Evolutionary conservation across 306 rosid species (phyloP), one percentile per base, ranked within the genome.

Genomic region (Inga laurina): DNA sequence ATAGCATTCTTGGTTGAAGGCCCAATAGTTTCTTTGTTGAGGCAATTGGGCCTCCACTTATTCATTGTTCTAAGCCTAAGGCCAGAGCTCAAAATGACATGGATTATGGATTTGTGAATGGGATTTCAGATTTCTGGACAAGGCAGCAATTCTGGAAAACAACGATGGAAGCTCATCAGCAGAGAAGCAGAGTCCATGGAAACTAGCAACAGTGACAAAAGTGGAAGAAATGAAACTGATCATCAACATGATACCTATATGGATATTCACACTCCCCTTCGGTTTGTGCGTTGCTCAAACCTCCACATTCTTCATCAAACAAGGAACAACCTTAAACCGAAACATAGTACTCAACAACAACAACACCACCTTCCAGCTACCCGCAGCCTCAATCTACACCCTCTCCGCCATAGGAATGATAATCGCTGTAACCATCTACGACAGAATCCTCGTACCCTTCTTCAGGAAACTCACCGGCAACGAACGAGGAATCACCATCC

Each of bases 191-290:
- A 86, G 87, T 81, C 92, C 97, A 0, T 96, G 97, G 97, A 87
- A 77, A 65, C 91, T 93, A 8, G 88, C 91, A 74, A 91, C 91
- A 0, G 90, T 93, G 51, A 92, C 97, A 1, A 88, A 76, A 79
- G 91, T 96, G n/a, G 99, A 96, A 85, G 99, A 96, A 85, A 77
- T 89, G 91, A 96, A 96, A 86, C 94, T 96, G 7, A 74, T 96
- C 8, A 91, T 96, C 76, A 93, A 96, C 78, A 85, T 96, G 85
- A 88, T 92, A 32, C 99, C 98, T 46, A 93, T 93, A 44, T 96
- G 98, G 99, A 27, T 96, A 45, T 82, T 87, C 35, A 86, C 94
- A 5, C 3, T 96, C 37, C 97, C 99, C 7, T 96, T 96, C 34
- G 97, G 93, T 18, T 72, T 93, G 2, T 84, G 90, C 65, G 89